phyloP scores from a whole-genome alignment of 352 stramenopile species.

The Globisporangium takayamanum region DNA sequence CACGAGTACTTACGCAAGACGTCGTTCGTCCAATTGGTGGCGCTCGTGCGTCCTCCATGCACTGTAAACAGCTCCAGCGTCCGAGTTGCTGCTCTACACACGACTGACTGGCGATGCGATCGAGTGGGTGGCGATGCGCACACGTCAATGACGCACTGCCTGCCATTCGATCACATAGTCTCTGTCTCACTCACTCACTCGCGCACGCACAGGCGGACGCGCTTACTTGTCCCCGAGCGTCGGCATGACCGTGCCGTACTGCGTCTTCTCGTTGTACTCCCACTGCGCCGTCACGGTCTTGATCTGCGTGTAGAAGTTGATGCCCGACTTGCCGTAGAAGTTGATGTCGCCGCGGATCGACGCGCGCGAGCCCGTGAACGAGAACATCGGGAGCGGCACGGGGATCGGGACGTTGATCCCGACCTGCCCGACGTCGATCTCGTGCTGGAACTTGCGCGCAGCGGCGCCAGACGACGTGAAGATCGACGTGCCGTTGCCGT shows the following conservation, averaged over 20 bases:
- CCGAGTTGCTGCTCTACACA: no score
- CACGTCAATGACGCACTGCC: no score
- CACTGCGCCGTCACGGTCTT: constrained; percentile 98
- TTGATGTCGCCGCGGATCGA: constrained; percentile 96
- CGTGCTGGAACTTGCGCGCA: constrained; percentile 95
- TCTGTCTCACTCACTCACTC: neutral
- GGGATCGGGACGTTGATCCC: constrained; percentile 97
- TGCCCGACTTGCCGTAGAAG: constrained; percentile 95
- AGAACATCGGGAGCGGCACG: constrained; percentile 97
- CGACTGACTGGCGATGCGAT: no score
- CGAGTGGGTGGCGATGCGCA: no score
- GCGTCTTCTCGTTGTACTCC: constrained; percentile 87
- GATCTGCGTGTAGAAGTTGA: constrained; percentile 97
- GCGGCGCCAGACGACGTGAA: constrained; percentile 93
- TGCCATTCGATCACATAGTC: neutral
- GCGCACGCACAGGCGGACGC: neutral
- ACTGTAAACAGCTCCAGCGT: no score
- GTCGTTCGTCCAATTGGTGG: no score
- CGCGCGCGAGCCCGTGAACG: constrained; percentile 93
- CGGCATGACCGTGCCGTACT: constrained; percentile 91
- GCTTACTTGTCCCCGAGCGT: constrained; percentile 70
- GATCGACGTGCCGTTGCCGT: constrained; percentile 96
- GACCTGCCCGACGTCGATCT: constrained; percentile 95
- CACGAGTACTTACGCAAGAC: no score
- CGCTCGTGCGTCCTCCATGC: no score